Evolutionary conservation across 768 basidiomycete genomes (phyloP).

Genomic region (Ramaria sp.): DNA sequence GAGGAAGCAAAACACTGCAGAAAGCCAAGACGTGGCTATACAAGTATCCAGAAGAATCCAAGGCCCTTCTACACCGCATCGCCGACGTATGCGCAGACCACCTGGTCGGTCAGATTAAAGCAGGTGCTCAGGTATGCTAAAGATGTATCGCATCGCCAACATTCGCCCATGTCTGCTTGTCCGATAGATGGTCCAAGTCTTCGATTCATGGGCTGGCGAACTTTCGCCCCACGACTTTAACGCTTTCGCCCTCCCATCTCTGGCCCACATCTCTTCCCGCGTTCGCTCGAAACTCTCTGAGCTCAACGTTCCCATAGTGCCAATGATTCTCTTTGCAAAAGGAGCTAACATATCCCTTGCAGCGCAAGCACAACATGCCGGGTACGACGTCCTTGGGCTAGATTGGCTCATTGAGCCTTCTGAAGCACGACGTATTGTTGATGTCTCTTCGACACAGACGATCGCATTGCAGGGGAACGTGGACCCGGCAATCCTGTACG

Average conservation of each 20-base stretch:
- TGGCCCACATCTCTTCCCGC: constrained; percentile 57
- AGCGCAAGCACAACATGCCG: constrained; percentile 28
- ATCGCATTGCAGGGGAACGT: constrained; percentile 86
- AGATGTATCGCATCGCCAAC: neutral
- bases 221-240: constrained; percentile 81
- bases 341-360: constrained; percentile 69
- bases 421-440: constrained; percentile 54
- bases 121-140: constrained; percentile 81
- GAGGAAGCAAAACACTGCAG: constrained; percentile 80
- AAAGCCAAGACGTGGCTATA: constrained; percentile 94
- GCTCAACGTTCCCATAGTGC: constrained; percentile 45
- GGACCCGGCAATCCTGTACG: constrained; percentile 82
- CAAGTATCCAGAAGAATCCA: constrained; percentile 77
- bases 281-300: constrained; percentile 50
- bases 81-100: constrained; percentile 87
- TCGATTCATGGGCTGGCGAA: constrained; percentile 95
- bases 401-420: constrained; percentile 85
- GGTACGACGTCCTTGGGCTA: constrained; percentile 83
- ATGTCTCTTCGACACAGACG: constrained; percentile 24
- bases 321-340: constrained; percentile 92
- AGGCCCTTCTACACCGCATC: constrained; percentile 62
- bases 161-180: neutral
- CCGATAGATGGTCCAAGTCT: constrained; percentile 81
- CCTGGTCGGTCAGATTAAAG: constrained; percentile 85
- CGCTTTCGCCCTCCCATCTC: constrained; percentile 72